phyloP scores from a whole-genome alignment of 495 filamentous ascomycete genomes.

The Daldinia loculata region DNA sequence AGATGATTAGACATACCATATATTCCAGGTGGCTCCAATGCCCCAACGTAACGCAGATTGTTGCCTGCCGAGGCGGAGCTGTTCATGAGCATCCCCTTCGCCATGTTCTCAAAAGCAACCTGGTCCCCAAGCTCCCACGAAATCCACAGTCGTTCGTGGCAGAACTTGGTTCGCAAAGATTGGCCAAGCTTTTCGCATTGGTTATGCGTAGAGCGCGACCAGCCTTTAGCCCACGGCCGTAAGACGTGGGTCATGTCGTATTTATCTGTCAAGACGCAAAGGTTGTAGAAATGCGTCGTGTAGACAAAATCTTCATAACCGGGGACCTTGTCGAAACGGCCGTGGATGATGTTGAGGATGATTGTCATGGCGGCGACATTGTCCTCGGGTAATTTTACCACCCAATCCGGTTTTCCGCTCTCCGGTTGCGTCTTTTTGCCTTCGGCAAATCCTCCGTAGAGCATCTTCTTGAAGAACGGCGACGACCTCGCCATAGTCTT shows the following conservation, averaged over 20 bases:
- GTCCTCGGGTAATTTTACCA: slow-evolving; percentile 46
- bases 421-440: slow-evolving; percentile 31
- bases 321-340: slow-evolving; percentile 34
- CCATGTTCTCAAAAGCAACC: slow-evolving; percentile 24
- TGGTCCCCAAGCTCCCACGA: slow-evolving; percentile 37
- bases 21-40: slow-evolving; percentile 36
- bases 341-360: slow-evolving; percentile 43
- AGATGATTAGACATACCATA: slow-evolving; percentile 31
- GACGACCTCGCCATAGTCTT: slow-evolving; percentile 36
- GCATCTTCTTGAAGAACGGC: slow-evolving; percentile 44
- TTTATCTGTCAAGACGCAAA: slow-evolving; percentile 45
- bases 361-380: slow-evolving; percentile 34
- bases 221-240: slow-evolving; percentile 35
- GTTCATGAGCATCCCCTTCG: slow-evolving; percentile 20
- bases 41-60: slow-evolving; percentile 21
- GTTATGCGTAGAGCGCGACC: slow-evolving; percentile 29
- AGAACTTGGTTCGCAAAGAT: slow-evolving; percentile 24
- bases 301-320: slow-evolving; percentile 23
- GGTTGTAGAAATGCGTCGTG: slow-evolving; percentile 34
- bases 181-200: slow-evolving; percentile 28
- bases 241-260: slow-evolving; percentile 41
- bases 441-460: slow-evolving; percentile 43
- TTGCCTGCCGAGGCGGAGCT: slow-evolving; percentile 14
- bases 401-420: slow-evolving; percentile 30
- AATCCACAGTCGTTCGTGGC: slow-evolving; percentile 38